These are phyloP conservation scores for Heterobasidion irregulare DNA, from an alignment of 1,284 basidiomycete genomes.

Conservation along the genomic window DNA sequence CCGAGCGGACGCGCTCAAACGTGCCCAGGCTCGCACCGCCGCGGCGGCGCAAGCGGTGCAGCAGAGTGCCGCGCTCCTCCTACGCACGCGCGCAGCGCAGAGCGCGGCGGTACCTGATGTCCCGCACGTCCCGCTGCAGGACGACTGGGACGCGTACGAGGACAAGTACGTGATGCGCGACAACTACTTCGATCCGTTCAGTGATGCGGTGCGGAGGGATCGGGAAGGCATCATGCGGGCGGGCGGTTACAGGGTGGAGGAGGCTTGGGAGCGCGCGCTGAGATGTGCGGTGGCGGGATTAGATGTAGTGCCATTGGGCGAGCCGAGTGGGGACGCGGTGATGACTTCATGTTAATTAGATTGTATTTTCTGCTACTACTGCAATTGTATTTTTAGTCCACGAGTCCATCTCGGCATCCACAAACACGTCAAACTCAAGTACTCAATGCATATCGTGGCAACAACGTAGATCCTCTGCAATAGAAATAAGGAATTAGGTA, in stretches of 20 bases:
- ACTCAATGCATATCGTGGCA: no score
- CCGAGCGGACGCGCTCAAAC: constrained; percentile 53
- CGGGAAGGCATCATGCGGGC: constrained; percentile 75
- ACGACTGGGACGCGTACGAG: constrained; percentile 69
- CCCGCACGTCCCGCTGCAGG: constrained; percentile 69
- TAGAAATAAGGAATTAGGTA: no score
- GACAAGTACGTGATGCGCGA: constrained; percentile 49
- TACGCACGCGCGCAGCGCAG: constrained; percentile 49
- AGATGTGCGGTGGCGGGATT: constrained; percentile 71
- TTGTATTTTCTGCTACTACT: background rate
- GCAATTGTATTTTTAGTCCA: no score
- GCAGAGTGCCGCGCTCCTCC: constrained; percentile 41
- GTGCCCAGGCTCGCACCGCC: constrained; percentile 44
- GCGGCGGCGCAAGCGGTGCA: constrained; percentile 28
- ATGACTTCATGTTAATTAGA: constrained; percentile 32
- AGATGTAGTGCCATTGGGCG: constrained; percentile 40
- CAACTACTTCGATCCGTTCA: constrained; percentile 63
- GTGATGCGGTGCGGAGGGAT: constrained; percentile 70
- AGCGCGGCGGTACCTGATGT: constrained; percentile 60
- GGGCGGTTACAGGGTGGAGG: constrained; percentile 75
- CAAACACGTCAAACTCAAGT: no score
- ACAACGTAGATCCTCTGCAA: no score
- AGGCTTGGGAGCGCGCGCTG: constrained; percentile 85
- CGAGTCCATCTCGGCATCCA: no score
- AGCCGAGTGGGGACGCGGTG: constrained; percentile 18